Evolutionary conservation across 2,329 filamentous ascomycete species (phyloP).

Genomic region (Stagonosporopsis vannaccii): DNA sequence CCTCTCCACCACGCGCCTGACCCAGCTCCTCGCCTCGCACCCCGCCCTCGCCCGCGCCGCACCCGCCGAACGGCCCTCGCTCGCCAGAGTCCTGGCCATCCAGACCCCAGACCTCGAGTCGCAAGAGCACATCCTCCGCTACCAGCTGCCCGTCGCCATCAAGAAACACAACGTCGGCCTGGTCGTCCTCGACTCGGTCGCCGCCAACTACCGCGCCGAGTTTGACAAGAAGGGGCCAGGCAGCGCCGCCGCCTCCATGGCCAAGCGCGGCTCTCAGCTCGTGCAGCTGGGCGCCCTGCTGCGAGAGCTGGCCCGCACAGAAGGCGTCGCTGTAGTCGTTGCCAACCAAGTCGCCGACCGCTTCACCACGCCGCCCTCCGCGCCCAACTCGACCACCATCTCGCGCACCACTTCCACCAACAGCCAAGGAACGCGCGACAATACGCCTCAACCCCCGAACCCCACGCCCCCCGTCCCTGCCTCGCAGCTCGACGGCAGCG

Average conservation of each 20-base stretch:
- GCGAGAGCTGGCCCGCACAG: constrained; percentile 74
- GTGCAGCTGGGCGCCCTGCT: constrained; percentile 78
- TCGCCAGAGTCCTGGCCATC: constrained; percentile 80
- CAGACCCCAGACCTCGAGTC: constrained; percentile 88
- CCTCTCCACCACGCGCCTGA: constrained; percentile 80
- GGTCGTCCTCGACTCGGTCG: constrained; percentile 87
- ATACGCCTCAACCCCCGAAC: constrained; percentile 23
- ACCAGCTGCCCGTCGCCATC: constrained; percentile 88
- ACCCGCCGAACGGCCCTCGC: constrained; percentile 62
- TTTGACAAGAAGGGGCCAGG: constrained; percentile 67
- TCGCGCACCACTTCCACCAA: constrained; percentile 40
- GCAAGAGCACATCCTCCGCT: constrained; percentile 93
- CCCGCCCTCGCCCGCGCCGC: constrained; percentile 62
- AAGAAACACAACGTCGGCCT: constrained; percentile 78
- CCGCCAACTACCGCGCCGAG: constrained; percentile 94
- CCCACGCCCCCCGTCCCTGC: constrained; percentile 14
- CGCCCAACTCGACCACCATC: constrained; percentile 29
- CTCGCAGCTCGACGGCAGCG: constrained; percentile 24
- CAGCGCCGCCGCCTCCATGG: constrained; percentile 63
- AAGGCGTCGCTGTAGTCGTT: constrained; percentile 84
- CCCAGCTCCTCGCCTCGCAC: constrained; percentile 77
- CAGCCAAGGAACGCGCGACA: constrained; percentile 33
- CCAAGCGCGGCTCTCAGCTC: constrained; percentile 77
- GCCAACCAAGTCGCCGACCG: constrained; percentile 96
- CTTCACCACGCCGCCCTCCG: constrained; percentile 60